Base-by-base conservation (phyloP, 768 basidiomycete species). In the Russula sp. region DNA sequence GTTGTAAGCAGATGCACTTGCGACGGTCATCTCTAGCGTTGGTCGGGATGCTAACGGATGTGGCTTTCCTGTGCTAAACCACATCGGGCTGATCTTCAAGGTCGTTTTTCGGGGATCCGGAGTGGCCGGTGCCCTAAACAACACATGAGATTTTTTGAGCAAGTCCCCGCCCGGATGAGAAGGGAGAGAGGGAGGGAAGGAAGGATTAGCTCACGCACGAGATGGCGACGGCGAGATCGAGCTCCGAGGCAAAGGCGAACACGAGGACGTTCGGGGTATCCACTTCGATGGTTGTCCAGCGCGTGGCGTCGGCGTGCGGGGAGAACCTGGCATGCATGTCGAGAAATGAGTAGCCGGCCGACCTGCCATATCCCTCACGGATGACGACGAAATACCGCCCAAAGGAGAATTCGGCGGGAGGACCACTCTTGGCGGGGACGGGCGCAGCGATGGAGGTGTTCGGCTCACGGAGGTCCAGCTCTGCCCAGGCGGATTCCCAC, bases 241-340 rank as follows among this genome's bases (percentile, higher is more conserved):
- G 46, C 14, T 63, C 62, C 22, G 62, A 59, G 9, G 62, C 51
- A 22, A 63, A 59, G 3, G 52, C 62, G 25, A 63, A 63, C 22
- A 53, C 46, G 43, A 54, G 52, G 57, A 63, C 52, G 39, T 53
- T 43, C 4, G 53, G 60, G 29, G 34, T 42, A n/a, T 55, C 41
- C 39, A 61, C 25, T 2, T 61, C 39, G 25, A 61, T 61, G 32
- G 46, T 61, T 3, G 60, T 61, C 60, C 60, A 61, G 10, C 16
- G 39, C 5, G 60, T n/a, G 18, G 39, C 25, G n/a, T 48, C 39
- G 29, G 45, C 47, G 29, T 61, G 47, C 25, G 7, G 2, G 10
- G 53, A 42, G 3, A 32, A 41, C 5, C 36, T 20, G 2, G 38
- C 20, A 35, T 47, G 47, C 60, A 61, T 61, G 39, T 61, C 53